Evolutionary conservation across 1,284 basidiomycete genomes (phyloP), one percentile per base, ranked within the genome.

Genomic region (Pisolithus thermaeus): DNA sequence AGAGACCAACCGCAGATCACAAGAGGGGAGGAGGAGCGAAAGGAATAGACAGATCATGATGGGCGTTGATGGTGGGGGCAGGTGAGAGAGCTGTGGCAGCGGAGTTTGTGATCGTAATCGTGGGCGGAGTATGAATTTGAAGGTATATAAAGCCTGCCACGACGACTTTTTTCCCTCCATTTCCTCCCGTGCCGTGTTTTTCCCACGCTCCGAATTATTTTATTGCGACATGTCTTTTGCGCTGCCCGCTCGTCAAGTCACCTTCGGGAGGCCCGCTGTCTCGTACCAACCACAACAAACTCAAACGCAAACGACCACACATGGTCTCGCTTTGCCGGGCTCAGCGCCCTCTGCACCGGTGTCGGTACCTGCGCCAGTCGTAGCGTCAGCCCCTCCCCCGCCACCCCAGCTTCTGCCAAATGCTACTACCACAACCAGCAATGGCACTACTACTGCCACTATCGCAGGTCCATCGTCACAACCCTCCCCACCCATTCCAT

Each of bases 231-330:
- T 84, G 80, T 86, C 84, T 57, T 86, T 84, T 62, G 79, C 82
- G 38, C 74, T 89, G 53, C 85, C 85, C 56, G 79, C 87, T 56
- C 87, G 87, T 62, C 86, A 84, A 62, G 77, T 89, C 59, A 87
- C 80, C 46, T 87, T 89, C 66, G 84, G 82, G 55, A 79, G 85
- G 54, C 72, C 83, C 46, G 80, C 78, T 53, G 73, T 69, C 35
- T 60, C 73, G 6, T 67, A 70, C 8, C 72, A 75, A 41, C 74
- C 74, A 18, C 72, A 73, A 52, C 75, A 74, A 49, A 67, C 72
- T 14, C 69, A 74, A 41, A 37, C 65, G 62, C 42, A 63, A 39
- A 69, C 69, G 38, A 46, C 63, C 1, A 58, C 68, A 43, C 69
- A 75, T 59, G 76, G 74, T 9, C 61, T 78, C 23, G 72, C 75